Evolutionary conservation across 257 asterid species (phyloP).

Genomic region (Capsicum chinense): DNA sequence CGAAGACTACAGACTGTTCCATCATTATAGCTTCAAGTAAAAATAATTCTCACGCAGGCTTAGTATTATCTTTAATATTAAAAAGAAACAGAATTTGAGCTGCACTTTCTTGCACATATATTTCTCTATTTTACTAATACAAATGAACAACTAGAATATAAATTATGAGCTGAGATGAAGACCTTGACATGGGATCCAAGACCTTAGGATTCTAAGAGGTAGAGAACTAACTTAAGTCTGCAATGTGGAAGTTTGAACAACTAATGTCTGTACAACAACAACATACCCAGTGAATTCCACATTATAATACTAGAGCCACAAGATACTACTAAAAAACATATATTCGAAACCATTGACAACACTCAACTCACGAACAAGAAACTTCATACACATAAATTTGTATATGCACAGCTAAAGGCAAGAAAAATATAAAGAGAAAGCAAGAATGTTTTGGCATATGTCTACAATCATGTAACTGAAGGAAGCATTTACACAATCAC

Average conservation of each 20-base stretch:
- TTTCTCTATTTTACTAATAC: too few relatives aligned
- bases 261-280: neutral
- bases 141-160: too few relatives aligned
- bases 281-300: too few relatives aligned
- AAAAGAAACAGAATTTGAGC: neutral
- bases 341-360: too few relatives aligned
- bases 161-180: too few relatives aligned
- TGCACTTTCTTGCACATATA: conserved; percentile 7
- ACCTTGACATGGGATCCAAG: neutral
- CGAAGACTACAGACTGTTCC: conserved; percentile 2
- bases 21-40: neutral
- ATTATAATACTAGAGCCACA: too few relatives aligned
- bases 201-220: neutral
- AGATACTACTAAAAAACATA: too few relatives aligned
- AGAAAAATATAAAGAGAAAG: neutral
- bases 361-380: too few relatives aligned
- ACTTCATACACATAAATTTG: too few relatives aligned
- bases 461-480: neutral
- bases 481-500: neutral
- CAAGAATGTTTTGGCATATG: neutral
- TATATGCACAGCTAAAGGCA: neutral
- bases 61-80: neutral
- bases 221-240: neutral
- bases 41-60: neutral
- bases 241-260: neutral